phyloP scores from a whole-genome alignment of 179 eudicot species.

The Spergularia azorica region DNA sequence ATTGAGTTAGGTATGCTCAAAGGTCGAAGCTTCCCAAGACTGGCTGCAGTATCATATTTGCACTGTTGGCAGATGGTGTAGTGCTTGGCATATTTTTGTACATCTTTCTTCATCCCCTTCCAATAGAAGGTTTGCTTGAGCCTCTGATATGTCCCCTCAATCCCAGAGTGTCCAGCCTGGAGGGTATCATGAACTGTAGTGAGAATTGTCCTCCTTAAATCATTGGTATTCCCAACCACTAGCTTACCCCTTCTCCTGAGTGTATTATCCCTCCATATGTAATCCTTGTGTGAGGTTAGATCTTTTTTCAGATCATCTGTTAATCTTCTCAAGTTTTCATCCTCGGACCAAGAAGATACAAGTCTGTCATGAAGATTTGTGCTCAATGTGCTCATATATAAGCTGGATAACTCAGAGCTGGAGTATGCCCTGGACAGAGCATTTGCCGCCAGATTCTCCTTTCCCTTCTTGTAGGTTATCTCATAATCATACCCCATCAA shows the following conservation, averaged over 20 bases:
- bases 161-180: neutral
- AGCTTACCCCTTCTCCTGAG: neutral
- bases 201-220: neutral
- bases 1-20: no score
- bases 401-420: neutral
- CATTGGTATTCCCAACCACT: neutral
- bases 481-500: neutral
- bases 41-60: neutral
- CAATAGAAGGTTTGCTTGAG: neutral
- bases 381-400: neutral
- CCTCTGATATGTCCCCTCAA: neutral
- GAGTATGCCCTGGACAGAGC: neutral
- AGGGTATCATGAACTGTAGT: neutral
- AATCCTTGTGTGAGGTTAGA: neutral
- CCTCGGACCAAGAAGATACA: no score
- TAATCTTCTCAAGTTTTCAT: neutral
- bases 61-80: neutral
- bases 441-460: neutral
- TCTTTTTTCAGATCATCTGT: neutral
- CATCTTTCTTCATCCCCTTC: neutral
- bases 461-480: neutral
- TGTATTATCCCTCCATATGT: neutral
- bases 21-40: no score
- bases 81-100: neutral
- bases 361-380: neutral